Evolutionary conservation across 441 rosid species (phyloP).

Genomic region (Gossypium gossypioides): DNA sequence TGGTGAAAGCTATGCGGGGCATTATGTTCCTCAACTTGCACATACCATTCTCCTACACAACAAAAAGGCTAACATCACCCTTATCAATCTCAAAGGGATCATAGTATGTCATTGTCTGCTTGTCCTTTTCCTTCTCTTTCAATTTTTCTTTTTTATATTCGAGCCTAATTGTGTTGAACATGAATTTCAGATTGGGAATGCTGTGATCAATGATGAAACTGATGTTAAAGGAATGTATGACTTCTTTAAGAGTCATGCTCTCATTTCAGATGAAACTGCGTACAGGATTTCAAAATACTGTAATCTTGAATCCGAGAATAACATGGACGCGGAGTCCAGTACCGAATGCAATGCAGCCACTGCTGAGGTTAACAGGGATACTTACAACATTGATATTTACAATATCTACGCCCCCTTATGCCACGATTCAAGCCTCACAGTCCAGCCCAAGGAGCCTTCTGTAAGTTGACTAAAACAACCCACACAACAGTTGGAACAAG

Average conservation of each 20-base stretch:
- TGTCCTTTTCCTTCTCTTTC: neutral
- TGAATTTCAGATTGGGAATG: conserved; percentile 61
- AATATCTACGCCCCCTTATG: conserved; percentile 67
- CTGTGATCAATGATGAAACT: conserved; percentile 62
- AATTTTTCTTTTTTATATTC: neutral
- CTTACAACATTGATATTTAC: conserved; percentile 40
- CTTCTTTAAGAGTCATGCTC: conserved; percentile 48
- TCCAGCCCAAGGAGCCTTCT: conserved; percentile 30
- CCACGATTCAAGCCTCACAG: conserved; percentile 35
- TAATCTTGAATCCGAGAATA: conserved; percentile 33
- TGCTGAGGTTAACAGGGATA: conserved; percentile 10
- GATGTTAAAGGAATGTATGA: conserved; percentile 60
- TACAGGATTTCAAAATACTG: conserved; percentile 29
- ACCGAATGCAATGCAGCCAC: conserved; percentile 32
- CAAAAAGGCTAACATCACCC: conserved; percentile 30
- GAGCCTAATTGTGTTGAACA: too few relatives aligned
- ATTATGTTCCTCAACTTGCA: conserved; percentile 85
- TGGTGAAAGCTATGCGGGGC: conserved; percentile 93
- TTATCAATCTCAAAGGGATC: conserved; percentile 78
- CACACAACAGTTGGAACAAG: neutral
- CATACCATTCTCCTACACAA: conserved; percentile 51
- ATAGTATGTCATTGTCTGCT: conserved; percentile 24
- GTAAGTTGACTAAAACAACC: conserved; percentile 23
- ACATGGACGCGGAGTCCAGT: conserved; percentile 13
- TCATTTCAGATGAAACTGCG: conserved; percentile 41